Evolutionary conservation across 495 filamentous ascomycete genomes (phyloP), one percentile per base, ranked within the genome.

Genomic region (Daldinia grandis): DNA sequence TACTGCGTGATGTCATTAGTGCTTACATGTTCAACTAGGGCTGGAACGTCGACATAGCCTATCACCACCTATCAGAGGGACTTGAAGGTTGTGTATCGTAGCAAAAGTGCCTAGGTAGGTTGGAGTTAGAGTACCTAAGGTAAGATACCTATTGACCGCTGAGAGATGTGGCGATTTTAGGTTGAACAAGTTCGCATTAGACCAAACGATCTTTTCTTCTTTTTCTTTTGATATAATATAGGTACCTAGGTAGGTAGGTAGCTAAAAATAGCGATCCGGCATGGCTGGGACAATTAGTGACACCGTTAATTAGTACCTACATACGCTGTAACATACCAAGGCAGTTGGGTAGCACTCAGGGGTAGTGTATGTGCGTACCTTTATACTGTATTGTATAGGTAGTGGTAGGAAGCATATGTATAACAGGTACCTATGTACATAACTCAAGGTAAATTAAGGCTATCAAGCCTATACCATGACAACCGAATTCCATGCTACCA

Each of bases 1-100:
- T 30, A 53, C 33, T 53, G 14, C 30, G 42, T 64, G 67, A 64
- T 64, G 60, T 38, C 37, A 60, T 38, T 66, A 59, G 55, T 56
- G 67, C 67, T 69, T 63, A 69, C 61, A 55, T 38, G 7, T 19
- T 4, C 28, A 35, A 24, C 33, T 55, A 55, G 55, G 55, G 54
- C 55, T 63, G 60, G 58, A 49, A 51, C 60, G 33, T 21, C 21
- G 44, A 4, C 40, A 31, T n/a, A 30, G 15, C 58, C 58, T 58
- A 62, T 68, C 40, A 31, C 12, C 21, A 9, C 58, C 58, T 58
- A 62, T 68, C 51, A 55, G 17, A 5, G 9, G 1, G 17, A 9
- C 17, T 35, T 57, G 30, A 38, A 37, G 30, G 10, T 14, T 56
- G 6, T 37, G 17, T 37, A 35, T 47, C 1, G 4, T 24, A 24